phyloP scores from a whole-genome alignment of 108 stramenopile species.

The Pseudonitzschia pungens region DNA sequence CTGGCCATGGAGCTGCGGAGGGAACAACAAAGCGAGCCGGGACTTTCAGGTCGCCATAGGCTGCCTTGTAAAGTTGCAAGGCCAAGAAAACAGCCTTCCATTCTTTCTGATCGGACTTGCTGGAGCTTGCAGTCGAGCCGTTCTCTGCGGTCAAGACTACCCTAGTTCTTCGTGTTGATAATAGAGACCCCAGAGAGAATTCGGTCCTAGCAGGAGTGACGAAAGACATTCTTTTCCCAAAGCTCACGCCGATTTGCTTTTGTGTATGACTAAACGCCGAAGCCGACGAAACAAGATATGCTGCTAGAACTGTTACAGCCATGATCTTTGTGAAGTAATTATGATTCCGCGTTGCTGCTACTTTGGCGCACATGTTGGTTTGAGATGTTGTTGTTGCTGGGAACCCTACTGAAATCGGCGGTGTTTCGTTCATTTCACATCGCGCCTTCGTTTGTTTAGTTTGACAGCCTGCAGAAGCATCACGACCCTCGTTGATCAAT shows the following conservation, averaged over 20 bases:
- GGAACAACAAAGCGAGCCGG: slow-evolving; percentile 83
- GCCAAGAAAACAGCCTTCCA: slow-evolving; percentile 75
- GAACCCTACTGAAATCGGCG: background rate
- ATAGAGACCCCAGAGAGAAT: background rate
- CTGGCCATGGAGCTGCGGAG: slow-evolving; percentile 80
- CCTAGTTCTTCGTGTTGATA: slow-evolving; percentile 1
- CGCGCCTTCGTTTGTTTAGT: background rate
- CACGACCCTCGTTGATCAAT: background rate
- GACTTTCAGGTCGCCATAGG: slow-evolving; percentile 87
- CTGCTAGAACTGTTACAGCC: slow-evolving; percentile 4
- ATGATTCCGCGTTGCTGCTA: background rate
- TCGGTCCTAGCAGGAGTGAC: background rate
- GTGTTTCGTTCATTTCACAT: slow-evolving; percentile 7
- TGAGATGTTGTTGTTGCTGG: background rate
- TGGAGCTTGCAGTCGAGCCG: background rate
- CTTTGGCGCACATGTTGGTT: background rate
- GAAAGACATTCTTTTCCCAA: background rate
- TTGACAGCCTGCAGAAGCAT: background rate
- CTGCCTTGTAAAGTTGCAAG: slow-evolving; percentile 85
- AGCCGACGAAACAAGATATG: slow-evolving; percentile 4
- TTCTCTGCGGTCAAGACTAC: slow-evolving; percentile 1
- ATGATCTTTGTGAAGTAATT: slow-evolving; percentile 10
- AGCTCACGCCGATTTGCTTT: background rate
- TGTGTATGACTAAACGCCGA: slow-evolving; percentile 17
- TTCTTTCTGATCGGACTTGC: slow-evolving; percentile 61